Conservation (phyloP, 352 stramenopile species). For the Thraustotheca clavata region DNA sequence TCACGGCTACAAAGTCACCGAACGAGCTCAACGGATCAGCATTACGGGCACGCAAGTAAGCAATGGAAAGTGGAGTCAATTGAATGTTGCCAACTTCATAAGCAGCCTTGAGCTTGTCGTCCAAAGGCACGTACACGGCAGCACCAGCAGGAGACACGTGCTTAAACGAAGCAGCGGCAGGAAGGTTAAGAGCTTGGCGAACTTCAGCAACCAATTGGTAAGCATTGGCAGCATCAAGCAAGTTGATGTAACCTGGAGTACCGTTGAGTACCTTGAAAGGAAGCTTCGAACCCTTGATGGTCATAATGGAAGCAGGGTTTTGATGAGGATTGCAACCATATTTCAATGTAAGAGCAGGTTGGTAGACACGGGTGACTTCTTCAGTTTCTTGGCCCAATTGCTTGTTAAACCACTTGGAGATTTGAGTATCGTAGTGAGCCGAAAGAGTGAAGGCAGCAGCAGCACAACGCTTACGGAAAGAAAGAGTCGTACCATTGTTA, state of each 20-base stretch:
- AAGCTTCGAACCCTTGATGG: constrained; percentile 51
- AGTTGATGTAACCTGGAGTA: constrained; percentile 99
- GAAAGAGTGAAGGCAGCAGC: constrained; percentile 73
- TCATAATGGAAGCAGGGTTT: constrained; percentile 88
- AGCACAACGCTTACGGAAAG: constrained; percentile 77
- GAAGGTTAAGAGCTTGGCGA: constrained; percentile 88
- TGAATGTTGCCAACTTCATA: constrained; percentile 92
- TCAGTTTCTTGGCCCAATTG: constrained; percentile 68
- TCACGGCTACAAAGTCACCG: constrained; percentile 98
- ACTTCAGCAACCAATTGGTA: constrained; percentile 98
- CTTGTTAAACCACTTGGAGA: constrained; percentile 94
- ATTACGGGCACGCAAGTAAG: constrained; percentile 98
- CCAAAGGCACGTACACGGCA: constrained; percentile 96
- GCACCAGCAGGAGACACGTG: constrained; percentile 96
- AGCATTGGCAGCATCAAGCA: constrained; percentile 98
- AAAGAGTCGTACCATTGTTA: constrained; percentile 87
- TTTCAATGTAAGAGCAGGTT: constrained; percentile 89
- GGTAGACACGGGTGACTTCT: constrained; percentile 92
- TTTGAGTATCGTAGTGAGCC: constrained; percentile 94
- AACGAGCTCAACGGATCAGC: constrained; percentile 99
- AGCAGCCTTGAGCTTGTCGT: constrained; percentile 83
- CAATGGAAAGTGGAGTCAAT: constrained; percentile 93
- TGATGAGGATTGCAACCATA: constrained; percentile 99
- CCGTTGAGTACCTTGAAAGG: constrained; percentile 87
- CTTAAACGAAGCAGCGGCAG: constrained; percentile 97